Evolutionary conservation across 352 stramenopile species (phyloP).

Genomic region (Phytophthora sp.): DNA sequence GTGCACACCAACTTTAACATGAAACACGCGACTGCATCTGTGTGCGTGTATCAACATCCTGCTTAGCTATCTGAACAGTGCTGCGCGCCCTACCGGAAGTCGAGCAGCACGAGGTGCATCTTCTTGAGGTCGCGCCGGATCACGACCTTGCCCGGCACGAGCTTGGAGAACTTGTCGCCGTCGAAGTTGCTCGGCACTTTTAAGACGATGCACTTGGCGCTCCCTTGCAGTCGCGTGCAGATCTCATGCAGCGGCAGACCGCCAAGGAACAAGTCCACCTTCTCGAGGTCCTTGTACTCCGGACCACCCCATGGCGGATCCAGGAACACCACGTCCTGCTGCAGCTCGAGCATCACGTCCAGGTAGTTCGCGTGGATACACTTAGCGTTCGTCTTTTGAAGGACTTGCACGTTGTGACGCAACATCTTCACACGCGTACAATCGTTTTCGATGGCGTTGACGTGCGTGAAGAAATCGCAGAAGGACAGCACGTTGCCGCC

Average conservation of each 20-base stretch:
- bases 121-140: constrained; percentile 79
- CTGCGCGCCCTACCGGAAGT: constrained; percentile 43
- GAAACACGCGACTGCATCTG: neutral
- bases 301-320: constrained; percentile 84
- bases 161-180: constrained; percentile 65
- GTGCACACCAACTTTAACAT: constrained; percentile 23
- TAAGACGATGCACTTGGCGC: constrained; percentile 66
- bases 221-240: constrained; percentile 52
- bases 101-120: constrained; percentile 78
- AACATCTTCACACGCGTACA: constrained; percentile 70
- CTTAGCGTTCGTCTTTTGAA: constrained; percentile 61
- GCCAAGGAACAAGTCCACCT: constrained; percentile 76
- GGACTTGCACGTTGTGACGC: constrained; percentile 70
- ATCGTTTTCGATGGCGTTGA: constrained; percentile 82
- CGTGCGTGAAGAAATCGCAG: constrained; percentile 75
- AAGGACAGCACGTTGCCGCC: constrained; percentile 85
- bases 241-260: constrained; percentile 67
- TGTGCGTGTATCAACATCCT: neutral
- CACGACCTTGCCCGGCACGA: constrained; percentile 60
- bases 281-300: constrained; percentile 78
- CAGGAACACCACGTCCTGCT: constrained; percentile 86
- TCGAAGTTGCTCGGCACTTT: constrained; percentile 89
- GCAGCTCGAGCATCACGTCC: constrained; percentile 68
- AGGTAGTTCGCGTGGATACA: constrained; percentile 74
- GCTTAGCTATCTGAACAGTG: constrained; percentile 3